A percentile compares a stretch with the other conserved stretches of the same genome.
Conservation (phyloP, 129 eudicot genomes). For the Chrysanthemum seticuspe region DNA sequence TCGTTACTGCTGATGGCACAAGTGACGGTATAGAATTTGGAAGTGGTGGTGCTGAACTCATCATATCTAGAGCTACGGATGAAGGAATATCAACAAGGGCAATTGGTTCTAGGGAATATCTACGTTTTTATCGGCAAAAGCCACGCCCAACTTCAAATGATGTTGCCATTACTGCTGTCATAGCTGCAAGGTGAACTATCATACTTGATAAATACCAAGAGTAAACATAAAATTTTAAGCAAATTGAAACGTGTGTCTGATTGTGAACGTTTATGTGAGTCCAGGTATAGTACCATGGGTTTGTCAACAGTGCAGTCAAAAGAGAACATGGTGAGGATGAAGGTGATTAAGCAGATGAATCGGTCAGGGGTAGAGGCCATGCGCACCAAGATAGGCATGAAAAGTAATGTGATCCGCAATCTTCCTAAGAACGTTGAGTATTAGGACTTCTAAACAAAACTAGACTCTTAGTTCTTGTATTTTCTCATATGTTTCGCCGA, state of each 20-base stretch:
- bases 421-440: slow-evolving; percentile 68
- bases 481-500: no score
- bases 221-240: not conserved
- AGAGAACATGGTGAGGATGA: slow-evolving; percentile 66
- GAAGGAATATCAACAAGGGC: slow-evolving; percentile 46
- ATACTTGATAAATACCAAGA: no score
- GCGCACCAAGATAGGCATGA: slow-evolving; percentile 81
- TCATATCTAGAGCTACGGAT: slow-evolving; percentile 45
- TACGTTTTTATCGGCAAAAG: slow-evolving; percentile 87
- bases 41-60: slow-evolving; percentile 76
- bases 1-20: slow-evolving; percentile 49
- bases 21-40: slow-evolving; percentile 57
- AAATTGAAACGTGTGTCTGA: not conserved
- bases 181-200: slow-evolving; percentile 64
- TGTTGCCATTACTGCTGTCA: slow-evolving; percentile 41
- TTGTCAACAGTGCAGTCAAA: slow-evolving; percentile 72
- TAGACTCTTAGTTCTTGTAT: no score
- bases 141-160: slow-evolving; percentile 66
- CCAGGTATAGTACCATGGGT: slow-evolving; percentile 87
- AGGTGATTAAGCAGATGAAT: slow-evolving; percentile 54
- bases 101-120: slow-evolving; percentile 87
- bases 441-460: slow-evolving; percentile 19
- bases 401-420: slow-evolving; percentile 76
- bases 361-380: slow-evolving; percentile 66
- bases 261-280: not conserved